Evolutionary conservation across 345 rosid species (phyloP).

Genomic region (Brassica rapa): DNA sequence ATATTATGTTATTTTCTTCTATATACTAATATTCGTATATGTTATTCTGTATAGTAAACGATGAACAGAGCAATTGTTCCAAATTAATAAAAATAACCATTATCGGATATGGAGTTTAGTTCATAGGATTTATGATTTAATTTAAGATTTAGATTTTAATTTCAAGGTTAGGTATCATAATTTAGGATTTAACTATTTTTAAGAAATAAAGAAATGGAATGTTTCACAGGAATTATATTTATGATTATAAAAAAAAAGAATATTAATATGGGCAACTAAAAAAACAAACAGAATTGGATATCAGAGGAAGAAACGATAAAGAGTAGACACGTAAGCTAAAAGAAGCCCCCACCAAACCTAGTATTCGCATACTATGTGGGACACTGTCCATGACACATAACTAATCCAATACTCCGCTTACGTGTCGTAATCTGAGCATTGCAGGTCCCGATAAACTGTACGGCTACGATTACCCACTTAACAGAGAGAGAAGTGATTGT

Average conservation of each 20-base stretch:
- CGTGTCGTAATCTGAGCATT: neutral
- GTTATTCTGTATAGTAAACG: neutral
- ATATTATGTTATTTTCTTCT: neutral
- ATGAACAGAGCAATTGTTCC: neutral
- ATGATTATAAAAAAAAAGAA: neutral
- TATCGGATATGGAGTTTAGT: neutral
- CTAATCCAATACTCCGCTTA: neutral
- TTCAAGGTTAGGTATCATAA: neutral
- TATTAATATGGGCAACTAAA: neutral
- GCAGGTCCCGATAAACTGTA: neutral
- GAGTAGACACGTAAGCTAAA: neutral
- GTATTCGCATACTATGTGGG: neutral
- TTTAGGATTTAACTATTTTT: neutral
- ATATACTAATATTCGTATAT: neutral
- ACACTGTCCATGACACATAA: neutral
- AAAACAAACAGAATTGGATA: neutral
- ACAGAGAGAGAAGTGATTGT: neutral
- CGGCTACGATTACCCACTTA: no score
- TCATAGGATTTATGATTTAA: neutral
- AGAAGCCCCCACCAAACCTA: neutral
- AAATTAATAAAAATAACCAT: neutral
- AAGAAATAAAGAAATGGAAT: neutral
- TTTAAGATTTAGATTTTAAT: neutral
- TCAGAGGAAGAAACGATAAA: neutral
- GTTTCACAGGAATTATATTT: neutral